Conservation (phyloP, 352 stramenopile genomes). For the Globisporangium acanthophoron region DNA sequence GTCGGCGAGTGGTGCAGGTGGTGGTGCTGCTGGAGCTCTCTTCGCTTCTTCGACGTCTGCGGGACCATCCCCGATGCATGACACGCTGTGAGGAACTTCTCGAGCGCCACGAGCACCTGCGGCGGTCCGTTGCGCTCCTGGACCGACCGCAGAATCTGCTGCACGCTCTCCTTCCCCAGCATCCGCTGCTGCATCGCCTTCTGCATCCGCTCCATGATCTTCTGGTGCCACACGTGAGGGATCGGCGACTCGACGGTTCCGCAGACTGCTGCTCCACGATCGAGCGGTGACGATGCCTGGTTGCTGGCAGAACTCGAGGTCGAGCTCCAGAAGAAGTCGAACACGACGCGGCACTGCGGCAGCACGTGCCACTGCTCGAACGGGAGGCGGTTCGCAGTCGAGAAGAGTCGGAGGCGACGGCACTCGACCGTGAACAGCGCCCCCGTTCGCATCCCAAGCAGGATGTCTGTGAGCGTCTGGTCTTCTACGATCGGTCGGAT, state of each 20-base stretch:
- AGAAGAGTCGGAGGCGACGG: conserved; percentile 50
- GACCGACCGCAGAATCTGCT: conserved; percentile 30
- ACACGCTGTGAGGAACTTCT: conserved; percentile 36
- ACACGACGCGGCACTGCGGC: conserved; percentile 21
- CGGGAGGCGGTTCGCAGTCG: conserved; percentile 34
- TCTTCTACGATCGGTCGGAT: conserved; percentile 37
- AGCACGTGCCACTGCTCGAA: conserved; percentile 44
- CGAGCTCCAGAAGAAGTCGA: conserved; percentile 39
- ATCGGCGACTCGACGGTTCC: not conserved
- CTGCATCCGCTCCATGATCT: conserved; percentile 36
- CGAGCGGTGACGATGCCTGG: not conserved
- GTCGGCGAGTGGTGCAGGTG: not conserved
- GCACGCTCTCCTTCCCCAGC: conserved; percentile 50
- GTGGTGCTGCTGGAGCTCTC: conserved; percentile 3
- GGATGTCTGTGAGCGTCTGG: conserved; percentile 19
- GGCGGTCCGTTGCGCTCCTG: conserved; percentile 34
- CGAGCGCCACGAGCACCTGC: conserved; percentile 27
- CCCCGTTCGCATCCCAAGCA: conserved; percentile 20
- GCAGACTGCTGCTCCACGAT: not conserved
- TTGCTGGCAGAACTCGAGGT: not conserved
- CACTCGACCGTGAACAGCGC: conserved; percentile 34
- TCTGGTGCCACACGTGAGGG: conserved; percentile 39
- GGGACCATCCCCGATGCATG: conserved; percentile 1
- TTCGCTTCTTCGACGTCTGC: conserved; percentile 2
- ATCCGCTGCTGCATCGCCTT: conserved; percentile 41